Evolutionary conservation across 805 yeast species (phyloP).

Genomic region (Yueomyces sinensis): DNA sequence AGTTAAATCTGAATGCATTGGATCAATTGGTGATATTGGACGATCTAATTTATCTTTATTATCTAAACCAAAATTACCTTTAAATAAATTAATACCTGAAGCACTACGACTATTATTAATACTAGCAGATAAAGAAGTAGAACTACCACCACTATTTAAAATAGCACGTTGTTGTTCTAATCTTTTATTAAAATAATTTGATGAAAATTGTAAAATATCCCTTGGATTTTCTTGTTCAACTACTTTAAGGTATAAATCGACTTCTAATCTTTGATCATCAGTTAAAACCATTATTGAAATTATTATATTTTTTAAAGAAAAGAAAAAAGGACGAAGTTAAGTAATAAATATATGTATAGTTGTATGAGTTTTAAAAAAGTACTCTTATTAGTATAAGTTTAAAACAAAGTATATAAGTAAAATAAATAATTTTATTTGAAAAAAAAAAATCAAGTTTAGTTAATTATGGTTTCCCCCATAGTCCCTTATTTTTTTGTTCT

Average conservation of each 20-base stretch:
- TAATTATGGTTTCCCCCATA: too few relatives aligned
- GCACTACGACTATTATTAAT: background rate
- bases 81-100: background rate
- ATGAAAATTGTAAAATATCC: conserved; percentile 64
- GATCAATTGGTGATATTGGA: background rate
- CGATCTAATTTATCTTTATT: background rate
- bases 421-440: too few relatives aligned
- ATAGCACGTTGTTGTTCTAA: conserved; percentile 37
- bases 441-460: too few relatives aligned
- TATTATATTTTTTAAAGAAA: too few relatives aligned
- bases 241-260: conserved; percentile 50
- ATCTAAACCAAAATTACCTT: background rate
- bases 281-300: conserved; percentile 6
- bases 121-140: background rate
- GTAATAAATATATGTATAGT: too few relatives aligned
- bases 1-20: background rate
- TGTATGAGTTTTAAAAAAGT: too few relatives aligned
- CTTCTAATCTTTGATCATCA: conserved; percentile 26
- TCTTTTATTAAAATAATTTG: conserved; percentile 52
- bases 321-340: too few relatives aligned
- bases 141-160: conserved; percentile 1
- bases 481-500: too few relatives aligned
- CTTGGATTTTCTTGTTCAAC: conserved; percentile 41
- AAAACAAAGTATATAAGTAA: too few relatives aligned
- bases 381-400: too few relatives aligned